A percentile compares a stretch with the other conserved stretches of the same genome.
These are phyloP conservation scores for Neonectria hederae DNA, from an alignment of 2,329 filamentous ascomycete species.

Conservation along the genomic window DNA sequence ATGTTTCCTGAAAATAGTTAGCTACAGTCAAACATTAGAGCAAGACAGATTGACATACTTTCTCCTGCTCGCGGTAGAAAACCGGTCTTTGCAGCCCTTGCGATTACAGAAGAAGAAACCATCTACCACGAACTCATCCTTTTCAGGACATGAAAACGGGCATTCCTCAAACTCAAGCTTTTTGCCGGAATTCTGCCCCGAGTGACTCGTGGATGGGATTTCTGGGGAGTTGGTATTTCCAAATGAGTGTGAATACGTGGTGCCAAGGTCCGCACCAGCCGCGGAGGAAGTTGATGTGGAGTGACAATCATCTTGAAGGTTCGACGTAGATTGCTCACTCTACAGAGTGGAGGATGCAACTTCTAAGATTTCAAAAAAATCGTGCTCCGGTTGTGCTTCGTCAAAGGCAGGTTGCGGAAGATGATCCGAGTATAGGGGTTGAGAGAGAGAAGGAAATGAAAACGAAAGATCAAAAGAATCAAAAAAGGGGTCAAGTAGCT, in stretches of 20 bases:
- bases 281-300: background rate
- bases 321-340: slow-evolving; percentile 17
- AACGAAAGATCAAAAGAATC: slow-evolving; percentile 1
- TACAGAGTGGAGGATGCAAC: slow-evolving; percentile 25
- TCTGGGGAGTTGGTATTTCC: background rate
- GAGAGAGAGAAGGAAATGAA: background rate
- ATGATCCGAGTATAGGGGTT: background rate
- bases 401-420: background rate
- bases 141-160: slow-evolving; percentile 22
- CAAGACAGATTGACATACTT: slow-evolving; percentile 19
- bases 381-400: background rate
- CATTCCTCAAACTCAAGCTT: slow-evolving; percentile 23
- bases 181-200: background rate
- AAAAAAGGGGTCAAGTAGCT: background rate
- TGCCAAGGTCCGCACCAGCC: background rate
- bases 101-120: slow-evolving; percentile 28
- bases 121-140: slow-evolving; percentile 27
- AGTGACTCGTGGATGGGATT: background rate
- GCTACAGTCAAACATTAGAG: background rate
- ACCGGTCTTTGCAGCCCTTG: slow-evolving; percentile 15
- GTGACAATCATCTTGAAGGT: slow-evolving; percentile 6
- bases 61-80: slow-evolving; percentile 15
- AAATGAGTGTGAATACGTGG: slow-evolving; percentile 9
- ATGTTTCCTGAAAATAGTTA: slow-evolving; percentile 32
- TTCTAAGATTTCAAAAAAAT: slow-evolving; percentile 14